Evolutionary conservation across 2,329 filamentous ascomycete species (phyloP).

Genomic region (Colletotrichum gloeosporioides): DNA sequence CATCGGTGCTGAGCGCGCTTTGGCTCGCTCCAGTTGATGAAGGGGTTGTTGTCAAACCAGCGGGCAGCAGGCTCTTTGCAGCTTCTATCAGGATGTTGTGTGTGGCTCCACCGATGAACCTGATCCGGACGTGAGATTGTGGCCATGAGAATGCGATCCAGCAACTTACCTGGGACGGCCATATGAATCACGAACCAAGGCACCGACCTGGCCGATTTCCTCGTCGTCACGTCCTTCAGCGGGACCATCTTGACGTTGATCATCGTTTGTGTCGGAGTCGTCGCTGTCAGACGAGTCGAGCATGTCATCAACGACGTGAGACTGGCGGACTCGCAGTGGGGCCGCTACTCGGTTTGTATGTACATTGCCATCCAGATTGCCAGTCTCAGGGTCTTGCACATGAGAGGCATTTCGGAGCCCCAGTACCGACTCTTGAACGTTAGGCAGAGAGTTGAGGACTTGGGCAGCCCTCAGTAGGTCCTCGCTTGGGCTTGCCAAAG

Average conservation of each 20-base stretch:
- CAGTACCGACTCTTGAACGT: neutral
- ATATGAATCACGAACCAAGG: slow-evolving; percentile 31
- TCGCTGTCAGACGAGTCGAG: neutral
- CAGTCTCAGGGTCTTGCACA: neutral
- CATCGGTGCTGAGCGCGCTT: neutral
- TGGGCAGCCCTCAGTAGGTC: slow-evolving; percentile 20
- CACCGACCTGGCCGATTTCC: slow-evolving; percentile 8
- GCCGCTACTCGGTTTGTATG: neutral
- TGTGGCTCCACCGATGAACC: slow-evolving; percentile 30
- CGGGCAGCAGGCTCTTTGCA: slow-evolving; percentile 26
- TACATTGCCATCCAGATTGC: neutral
- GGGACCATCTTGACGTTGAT: neutral
- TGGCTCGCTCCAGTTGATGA: neutral
- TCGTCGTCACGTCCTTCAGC: neutral
- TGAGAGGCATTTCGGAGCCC: neutral
- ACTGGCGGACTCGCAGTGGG: neutral
- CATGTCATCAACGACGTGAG: neutral
- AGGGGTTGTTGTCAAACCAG: neutral
- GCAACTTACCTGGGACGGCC: slow-evolving; percentile 25
- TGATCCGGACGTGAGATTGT: neutral
- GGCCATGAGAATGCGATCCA: neutral
- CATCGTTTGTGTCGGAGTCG: neutral
- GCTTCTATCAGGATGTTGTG: slow-evolving; percentile 33
- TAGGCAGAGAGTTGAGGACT: slow-evolving; percentile 16
- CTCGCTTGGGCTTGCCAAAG: neutral